Evolutionary conservation across 768 basidiomycete genomes (phyloP).

Genomic region (Boletus rubroflammeus): DNA sequence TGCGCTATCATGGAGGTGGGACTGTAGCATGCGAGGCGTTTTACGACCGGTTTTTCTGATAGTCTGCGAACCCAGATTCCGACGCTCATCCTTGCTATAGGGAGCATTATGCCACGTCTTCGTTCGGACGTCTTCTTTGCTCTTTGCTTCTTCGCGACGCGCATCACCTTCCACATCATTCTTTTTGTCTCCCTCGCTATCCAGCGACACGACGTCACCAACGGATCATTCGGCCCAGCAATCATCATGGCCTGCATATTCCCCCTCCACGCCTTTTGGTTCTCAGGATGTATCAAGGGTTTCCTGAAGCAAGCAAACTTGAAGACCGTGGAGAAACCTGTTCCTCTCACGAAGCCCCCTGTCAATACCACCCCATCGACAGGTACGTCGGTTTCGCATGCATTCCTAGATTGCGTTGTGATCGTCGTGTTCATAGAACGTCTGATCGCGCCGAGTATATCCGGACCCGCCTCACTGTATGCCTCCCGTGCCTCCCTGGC

Average conservation of each 20-base stretch:
- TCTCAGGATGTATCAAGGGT: slow-evolving; percentile 46
- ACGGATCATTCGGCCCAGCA: slow-evolving; percentile 38
- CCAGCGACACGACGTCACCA: slow-evolving; percentile 29
- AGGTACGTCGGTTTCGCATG: slow-evolving; percentile 9
- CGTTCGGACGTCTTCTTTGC: slow-evolving; percentile 52
- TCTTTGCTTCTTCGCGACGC: slow-evolving; percentile 46
- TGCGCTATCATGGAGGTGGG: slow-evolving; percentile 46
- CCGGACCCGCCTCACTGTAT: slow-evolving; percentile 3
- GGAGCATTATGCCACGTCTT: slow-evolving; percentile 40
- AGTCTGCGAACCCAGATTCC: slow-evolving; percentile 37
- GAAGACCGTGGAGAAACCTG: neutral
- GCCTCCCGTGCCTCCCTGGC: slow-evolving; percentile 22
- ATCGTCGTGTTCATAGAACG: slow-evolving; percentile 14
- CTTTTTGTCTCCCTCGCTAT: slow-evolving; percentile 33
- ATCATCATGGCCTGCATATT: slow-evolving; percentile 40
- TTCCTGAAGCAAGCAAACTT: slow-evolving; percentile 38
- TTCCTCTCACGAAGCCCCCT: neutral
- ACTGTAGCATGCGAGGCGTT: neutral
- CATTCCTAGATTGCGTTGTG: neutral
- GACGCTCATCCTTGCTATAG: slow-evolving; percentile 49
- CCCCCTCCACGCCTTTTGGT: slow-evolving; percentile 54
- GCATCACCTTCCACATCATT: slow-evolving; percentile 45
- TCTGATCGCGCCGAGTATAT: slow-evolving; percentile 8
- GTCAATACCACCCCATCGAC: neutral
- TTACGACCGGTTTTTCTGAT: neutral